Conservation (phyloP, 768 basidiomycete genomes). For the Auriscalpium vulgare region DNA sequence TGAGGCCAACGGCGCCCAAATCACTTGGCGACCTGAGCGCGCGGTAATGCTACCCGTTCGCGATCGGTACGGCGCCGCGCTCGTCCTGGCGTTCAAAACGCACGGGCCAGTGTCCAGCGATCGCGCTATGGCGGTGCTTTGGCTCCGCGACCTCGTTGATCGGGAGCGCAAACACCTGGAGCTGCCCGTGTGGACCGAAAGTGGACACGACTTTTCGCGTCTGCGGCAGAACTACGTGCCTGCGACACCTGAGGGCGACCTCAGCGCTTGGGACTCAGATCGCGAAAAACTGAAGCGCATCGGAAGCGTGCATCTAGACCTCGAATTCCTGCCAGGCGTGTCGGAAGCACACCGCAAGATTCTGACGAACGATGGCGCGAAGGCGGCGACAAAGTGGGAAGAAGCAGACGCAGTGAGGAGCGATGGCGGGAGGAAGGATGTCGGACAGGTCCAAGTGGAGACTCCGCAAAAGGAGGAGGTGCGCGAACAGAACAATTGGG, state of each 20-base stretch:
- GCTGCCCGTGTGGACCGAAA: conserved; percentile 30
- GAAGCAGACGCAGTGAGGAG: conserved; percentile 18
- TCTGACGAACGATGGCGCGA: conserved; percentile 17
- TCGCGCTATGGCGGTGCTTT: conserved; percentile 37
- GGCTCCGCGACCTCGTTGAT: conserved; percentile 49
- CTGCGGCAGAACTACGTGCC: conserved; percentile 26
- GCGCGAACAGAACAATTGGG: background rate
- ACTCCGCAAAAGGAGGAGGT: background rate
- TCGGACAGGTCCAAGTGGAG: background rate
- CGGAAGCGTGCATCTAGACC: conserved; percentile 19
- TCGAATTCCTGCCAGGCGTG: conserved; percentile 24
- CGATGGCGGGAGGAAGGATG: conserved; percentile 4
- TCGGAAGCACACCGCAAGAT: conserved; percentile 17
- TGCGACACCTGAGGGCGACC: conserved; percentile 18
- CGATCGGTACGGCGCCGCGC: conserved; percentile 38
- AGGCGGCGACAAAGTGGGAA: background rate
- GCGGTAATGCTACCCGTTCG: conserved; percentile 37
- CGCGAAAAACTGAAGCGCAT: conserved; percentile 18
- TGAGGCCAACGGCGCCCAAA: conserved; percentile 21
- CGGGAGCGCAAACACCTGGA: conserved; percentile 37
- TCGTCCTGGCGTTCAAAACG: conserved; percentile 38
- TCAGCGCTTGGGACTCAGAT: conserved; percentile 22
- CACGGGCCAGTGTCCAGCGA: conserved; percentile 21
- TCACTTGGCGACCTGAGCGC: conserved; percentile 32
- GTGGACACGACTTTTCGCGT: conserved; percentile 21